phyloP scores from a whole-genome alignment of 352 stramenopile species.

The Phytophthora ohioensis region DNA sequence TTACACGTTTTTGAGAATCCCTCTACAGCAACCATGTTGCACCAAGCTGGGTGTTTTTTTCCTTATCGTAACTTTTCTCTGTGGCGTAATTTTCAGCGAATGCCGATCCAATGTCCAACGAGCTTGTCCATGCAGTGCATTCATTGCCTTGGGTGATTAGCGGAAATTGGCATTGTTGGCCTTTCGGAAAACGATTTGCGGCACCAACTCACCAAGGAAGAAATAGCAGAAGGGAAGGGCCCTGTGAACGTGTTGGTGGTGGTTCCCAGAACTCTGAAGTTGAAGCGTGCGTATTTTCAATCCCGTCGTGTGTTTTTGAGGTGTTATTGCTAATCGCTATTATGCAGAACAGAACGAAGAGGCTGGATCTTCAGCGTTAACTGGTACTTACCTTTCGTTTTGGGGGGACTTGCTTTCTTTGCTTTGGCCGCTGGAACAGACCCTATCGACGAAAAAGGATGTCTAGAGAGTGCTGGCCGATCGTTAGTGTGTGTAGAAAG shows the following conservation, averaged over 20 bases:
- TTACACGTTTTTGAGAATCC: too few relatives aligned
- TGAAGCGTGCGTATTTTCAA: background rate
- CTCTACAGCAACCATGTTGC: too few relatives aligned
- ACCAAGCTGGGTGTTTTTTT: too few relatives aligned
- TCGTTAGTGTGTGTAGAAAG: background rate
- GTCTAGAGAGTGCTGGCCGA: background rate
- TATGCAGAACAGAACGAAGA: background rate
- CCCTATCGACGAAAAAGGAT: background rate
- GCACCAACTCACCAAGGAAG: background rate
- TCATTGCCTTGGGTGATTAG: too few relatives aligned
- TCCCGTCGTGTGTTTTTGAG: background rate
- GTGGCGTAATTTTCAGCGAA: too few relatives aligned
- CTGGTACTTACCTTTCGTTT: background rate
- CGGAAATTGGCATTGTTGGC: background rate
- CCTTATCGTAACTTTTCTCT: too few relatives aligned
- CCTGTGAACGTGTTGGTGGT: background rate
- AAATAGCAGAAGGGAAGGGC: background rate
- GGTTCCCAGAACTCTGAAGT: background rate
- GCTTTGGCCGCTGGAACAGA: background rate
- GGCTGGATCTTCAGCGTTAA: background rate
- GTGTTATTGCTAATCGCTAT: background rate
- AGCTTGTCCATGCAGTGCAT: too few relatives aligned
- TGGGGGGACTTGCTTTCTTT: background rate
- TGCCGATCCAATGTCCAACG: too few relatives aligned
- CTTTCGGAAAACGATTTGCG: background rate